These are phyloP conservation scores for Sphagnum fallax DNA, from an alignment of 228 moss, liverwort and hornwort genomes.

Conservation along the genomic window DNA sequence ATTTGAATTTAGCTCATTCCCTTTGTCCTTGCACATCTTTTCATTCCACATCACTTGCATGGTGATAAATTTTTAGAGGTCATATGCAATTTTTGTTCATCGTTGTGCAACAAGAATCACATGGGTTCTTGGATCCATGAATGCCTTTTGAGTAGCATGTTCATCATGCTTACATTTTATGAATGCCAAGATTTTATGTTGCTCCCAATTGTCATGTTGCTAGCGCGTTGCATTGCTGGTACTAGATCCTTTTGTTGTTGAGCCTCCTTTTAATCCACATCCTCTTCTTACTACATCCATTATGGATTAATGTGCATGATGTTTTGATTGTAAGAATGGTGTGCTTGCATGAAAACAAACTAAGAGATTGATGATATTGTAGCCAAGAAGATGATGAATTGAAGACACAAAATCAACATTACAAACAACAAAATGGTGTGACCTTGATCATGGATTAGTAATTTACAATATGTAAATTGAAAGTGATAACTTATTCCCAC, in stretches of 20 bases:
- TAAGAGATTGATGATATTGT: too few relatives aligned
- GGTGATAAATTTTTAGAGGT: not conserved
- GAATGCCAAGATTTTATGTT: not conserved
- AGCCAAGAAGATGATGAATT: too few relatives aligned
- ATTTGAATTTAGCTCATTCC: not conserved
- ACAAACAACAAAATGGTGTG: too few relatives aligned
- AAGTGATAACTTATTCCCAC: too few relatives aligned
- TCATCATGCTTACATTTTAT: not conserved
- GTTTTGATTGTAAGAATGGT: too few relatives aligned
- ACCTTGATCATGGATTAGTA: too few relatives aligned
- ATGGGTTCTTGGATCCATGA: not conserved
- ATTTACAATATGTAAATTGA: too few relatives aligned
- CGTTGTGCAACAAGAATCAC: not conserved
- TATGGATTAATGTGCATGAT: too few relatives aligned
- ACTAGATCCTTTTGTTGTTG: not conserved
- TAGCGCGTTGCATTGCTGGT: not conserved
- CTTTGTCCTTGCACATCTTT: not conserved
- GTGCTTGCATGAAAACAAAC: too few relatives aligned
- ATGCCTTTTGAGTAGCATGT: not conserved
- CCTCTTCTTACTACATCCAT: accelerated
- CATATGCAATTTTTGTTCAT: not conserved
- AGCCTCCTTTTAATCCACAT: not conserved
- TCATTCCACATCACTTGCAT: not conserved
- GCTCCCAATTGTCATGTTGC: not conserved
- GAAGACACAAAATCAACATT: too few relatives aligned